Base-by-base conservation (phyloP, 257 asterid genomes). In the Leonotis leonurus region DNA sequence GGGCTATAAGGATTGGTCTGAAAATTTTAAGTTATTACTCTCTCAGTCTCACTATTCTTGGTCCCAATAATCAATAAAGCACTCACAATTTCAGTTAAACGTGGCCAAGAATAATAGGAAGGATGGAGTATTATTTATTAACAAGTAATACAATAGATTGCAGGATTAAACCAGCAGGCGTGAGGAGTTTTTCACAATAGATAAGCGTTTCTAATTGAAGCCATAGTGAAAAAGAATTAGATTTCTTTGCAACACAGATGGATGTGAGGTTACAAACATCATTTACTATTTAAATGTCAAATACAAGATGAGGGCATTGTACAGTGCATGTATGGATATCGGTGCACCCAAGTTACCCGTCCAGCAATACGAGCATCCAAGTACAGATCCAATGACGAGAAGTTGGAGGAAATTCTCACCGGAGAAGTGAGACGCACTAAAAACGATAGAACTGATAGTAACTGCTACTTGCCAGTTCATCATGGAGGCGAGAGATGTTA, bases 331-430 rank as follows among this genome's bases (percentile, higher is more conserved):
- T 59, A 83, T 71, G 29, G 70, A 70, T 60, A 86, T 24, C 49
- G 89, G 76, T 10, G 97, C 71, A 44, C 79, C 50, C 41, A 86
- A 64, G 77, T 84, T 83, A 22, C 98, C 97, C 1, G 95, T 78
- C 97, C 95, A 91, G 70, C 95, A 86, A 52, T 86, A 86, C 0
- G 95, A 78, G 72, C 83, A 81, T 60, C 95, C 97, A 14, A 91
- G 89, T 12, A 86, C 81, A 44, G 70, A 69, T 12, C 96, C 95
- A 48, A 88, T 75, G 41, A 75, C 40, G 56, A 83, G 41, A 61
- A 88, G 80, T 20, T 85, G 97, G 41, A 84, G 27, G 71, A 84
- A 91, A 69, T 80, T 88, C 78, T 91, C 98, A 39, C 72, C 69
- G 5, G 97, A 83, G 73, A 91, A 84, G 69, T 88, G 95, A 73